These are phyloP conservation scores for Amanita pseudoporphyria DNA, from an alignment of 768 basidiomycete genomes.

Conservation along the genomic window DNA sequence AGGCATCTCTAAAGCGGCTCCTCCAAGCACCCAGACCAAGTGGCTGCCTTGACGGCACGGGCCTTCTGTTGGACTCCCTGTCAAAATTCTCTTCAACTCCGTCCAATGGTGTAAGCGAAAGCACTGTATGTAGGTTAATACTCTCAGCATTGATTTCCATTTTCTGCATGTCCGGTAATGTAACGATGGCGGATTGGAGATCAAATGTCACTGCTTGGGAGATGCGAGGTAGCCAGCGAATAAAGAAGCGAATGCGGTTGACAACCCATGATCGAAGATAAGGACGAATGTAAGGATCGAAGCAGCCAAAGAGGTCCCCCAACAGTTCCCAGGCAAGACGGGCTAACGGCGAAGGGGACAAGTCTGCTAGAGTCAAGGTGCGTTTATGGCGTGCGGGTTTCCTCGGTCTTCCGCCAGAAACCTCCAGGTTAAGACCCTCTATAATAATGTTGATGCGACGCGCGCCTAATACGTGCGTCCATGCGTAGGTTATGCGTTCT, in stretches of 20 bases:
- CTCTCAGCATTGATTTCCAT: constrained; percentile 41
- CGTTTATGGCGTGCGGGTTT: constrained; percentile 26
- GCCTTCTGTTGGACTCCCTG: constrained; percentile 13
- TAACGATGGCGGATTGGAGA: constrained; percentile 43
- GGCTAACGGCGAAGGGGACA: constrained; percentile 35
- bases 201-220: constrained; percentile 63
- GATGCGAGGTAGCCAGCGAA: constrained; percentile 58
- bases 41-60: constrained; percentile 17
- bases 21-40: constrained; percentile 59
- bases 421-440: constrained; percentile 48
- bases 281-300: constrained; percentile 58
- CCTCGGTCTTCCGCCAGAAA: constrained; percentile 23
- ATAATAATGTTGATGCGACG: constrained; percentile 55
- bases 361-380: constrained; percentile 37
- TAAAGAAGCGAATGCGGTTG: constrained; percentile 43
- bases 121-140: constrained; percentile 41
- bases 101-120: constrained; percentile 45
- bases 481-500: constrained; percentile 64
- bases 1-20: constrained; percentile 46
- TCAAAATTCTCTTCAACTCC: constrained; percentile 19
- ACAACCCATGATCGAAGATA: constrained; percentile 47
- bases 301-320: constrained; percentile 29
- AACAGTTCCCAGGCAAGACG: constrained; percentile 28
- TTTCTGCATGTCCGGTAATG: constrained; percentile 41
- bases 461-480: constrained; percentile 35